Evolutionary conservation across 768 basidiomycete species (phyloP).

Genomic region (Naematelia aurantialba): DNA sequence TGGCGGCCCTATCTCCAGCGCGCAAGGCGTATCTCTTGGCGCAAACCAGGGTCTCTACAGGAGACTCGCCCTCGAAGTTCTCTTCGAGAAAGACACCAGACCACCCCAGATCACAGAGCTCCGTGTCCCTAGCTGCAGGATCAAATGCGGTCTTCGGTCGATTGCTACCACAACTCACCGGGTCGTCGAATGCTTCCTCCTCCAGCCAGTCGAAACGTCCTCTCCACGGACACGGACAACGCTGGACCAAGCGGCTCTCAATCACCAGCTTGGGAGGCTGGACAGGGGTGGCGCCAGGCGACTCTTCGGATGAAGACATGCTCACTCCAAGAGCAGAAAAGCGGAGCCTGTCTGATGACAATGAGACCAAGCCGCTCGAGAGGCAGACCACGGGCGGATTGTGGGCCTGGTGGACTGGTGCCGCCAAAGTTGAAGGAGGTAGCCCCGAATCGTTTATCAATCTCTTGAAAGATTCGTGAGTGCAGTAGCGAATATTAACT

Average conservation of each 20-base stretch:
- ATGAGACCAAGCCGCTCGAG: conserved; percentile 22
- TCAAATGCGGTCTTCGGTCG: conserved; percentile 49
- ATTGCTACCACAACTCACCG: conserved; percentile 56
- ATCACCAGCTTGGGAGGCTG: conserved; percentile 36
- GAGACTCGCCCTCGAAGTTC: background rate
- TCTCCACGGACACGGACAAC: conserved; percentile 13
- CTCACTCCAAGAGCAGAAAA: conserved; percentile 13
- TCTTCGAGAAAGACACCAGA: background rate
- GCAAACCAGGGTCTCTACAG: background rate
- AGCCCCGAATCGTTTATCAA: conserved; percentile 30
- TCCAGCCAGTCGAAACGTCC: conserved; percentile 7
- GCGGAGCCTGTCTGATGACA: conserved; percentile 6
- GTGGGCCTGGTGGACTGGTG: conserved; percentile 76
- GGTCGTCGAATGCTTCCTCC: background rate
- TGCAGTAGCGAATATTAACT: background rate
- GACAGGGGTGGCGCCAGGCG: conserved; percentile 8
- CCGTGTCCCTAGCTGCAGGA: conserved; percentile 25
- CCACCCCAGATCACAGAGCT: conserved; percentile 11
- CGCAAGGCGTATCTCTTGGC: background rate
- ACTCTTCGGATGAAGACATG: conserved; percentile 1
- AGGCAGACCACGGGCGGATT: conserved; percentile 62
- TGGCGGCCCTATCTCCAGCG: background rate
- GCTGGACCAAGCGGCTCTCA: conserved; percentile 39
- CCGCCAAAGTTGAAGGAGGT: conserved; percentile 53
- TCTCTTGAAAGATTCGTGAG: conserved; percentile 18